Base-by-base conservation (phyloP, 768 basidiomycete genomes). In the Leccinellum luteum region DNA sequence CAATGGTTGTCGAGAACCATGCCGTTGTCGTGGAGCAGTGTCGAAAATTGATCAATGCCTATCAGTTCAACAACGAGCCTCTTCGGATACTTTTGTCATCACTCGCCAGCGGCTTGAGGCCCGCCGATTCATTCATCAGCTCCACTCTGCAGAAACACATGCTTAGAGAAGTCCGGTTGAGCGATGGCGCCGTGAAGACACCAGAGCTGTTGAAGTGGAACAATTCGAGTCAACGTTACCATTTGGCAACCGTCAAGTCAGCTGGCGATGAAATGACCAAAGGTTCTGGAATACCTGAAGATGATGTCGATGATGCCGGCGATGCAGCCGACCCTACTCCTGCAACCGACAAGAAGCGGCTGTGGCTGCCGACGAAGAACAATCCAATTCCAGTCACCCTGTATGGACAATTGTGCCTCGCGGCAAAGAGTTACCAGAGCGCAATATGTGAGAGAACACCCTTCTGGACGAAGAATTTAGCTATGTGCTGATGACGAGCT, bases 41-140 rank as follows among this genome's bases (percentile, higher is more conserved):
- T 31, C 84, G 93, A 25, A 89, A 89, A 60, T 74, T 98, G 31
- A 84, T 90, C 56, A 85, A 81, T 31, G 73, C 75, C 0, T 78
- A 93, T 66, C 93, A 96, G 66, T 94, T 91, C 76, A 88, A 94
- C 66, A 90, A 93, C 53, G 92, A 95, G 43, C 88, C 93, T 0
- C 74, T 90, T 13, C 85, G 92, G 6, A 80, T 98, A 49, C 79
- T 96, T 21, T 67, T 88, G 4, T 87, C 89, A 0, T 82, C 83
- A 0, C 79, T 97, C 4, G 84, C 86, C 0, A 85, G 86, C 57
- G 92, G 92, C 0, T 63, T 88, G 4, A 79, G 79, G 27, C 78
- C 88, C 3, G 85, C 87, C 0, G 89, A 92, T 59, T 81, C 87
- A 0, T 91, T 94, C 73, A 86, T 90, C 61, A 83, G 83, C 1